Evolutionary conservation across 345 rosid species (phyloP).

Genomic region (Linum lewisii): DNA sequence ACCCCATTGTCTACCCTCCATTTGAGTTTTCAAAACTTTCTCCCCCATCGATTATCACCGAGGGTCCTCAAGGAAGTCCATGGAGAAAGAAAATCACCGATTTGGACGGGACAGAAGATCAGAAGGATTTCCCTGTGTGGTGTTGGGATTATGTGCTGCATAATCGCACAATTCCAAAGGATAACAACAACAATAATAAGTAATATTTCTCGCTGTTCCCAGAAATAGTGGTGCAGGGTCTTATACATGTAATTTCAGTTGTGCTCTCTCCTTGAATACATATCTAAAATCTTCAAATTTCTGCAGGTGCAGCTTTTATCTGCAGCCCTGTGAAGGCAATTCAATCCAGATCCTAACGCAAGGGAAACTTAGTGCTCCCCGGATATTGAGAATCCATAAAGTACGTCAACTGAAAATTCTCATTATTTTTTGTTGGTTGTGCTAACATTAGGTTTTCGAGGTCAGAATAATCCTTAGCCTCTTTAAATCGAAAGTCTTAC

Average conservation of each 20-base stretch:
- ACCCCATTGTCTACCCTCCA: conserved; percentile 79
- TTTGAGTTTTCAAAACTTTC: conserved; percentile 72
- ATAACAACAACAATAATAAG: conserved; percentile 86
- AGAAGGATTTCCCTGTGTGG: conserved; percentile 96
- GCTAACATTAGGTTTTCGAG: not conserved
- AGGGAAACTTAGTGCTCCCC: conserved; percentile 97
- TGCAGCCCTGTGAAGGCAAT: conserved; percentile 90
- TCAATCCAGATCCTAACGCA: conserved; percentile 73
- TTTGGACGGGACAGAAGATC: conserved; percentile 85
- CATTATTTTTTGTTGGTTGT: not conserved
- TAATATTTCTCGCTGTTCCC: conserved; percentile 21
- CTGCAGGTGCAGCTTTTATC: conserved; percentile 90
- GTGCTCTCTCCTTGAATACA: not conserved
- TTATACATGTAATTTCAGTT: not conserved
- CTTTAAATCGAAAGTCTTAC: too few species aligned
- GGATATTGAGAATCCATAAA: conserved; percentile 95
- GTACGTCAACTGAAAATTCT: conserved; percentile 28
- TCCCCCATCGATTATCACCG: conserved; percentile 90
- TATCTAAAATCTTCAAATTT: conserved; percentile 9
- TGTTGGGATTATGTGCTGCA: conserved; percentile 82
- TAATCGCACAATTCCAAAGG: conserved; percentile 87
- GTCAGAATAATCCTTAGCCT: too few species aligned
- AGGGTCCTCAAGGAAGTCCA: conserved; percentile 95
- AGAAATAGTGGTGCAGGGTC: not conserved
- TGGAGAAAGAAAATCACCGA: conserved; percentile 96